Evolutionary conservation across 2,329 filamentous ascomycete species (phyloP), one percentile per base, ranked within the genome.

Genomic region (Proliferodiscus dingleyae): DNA sequence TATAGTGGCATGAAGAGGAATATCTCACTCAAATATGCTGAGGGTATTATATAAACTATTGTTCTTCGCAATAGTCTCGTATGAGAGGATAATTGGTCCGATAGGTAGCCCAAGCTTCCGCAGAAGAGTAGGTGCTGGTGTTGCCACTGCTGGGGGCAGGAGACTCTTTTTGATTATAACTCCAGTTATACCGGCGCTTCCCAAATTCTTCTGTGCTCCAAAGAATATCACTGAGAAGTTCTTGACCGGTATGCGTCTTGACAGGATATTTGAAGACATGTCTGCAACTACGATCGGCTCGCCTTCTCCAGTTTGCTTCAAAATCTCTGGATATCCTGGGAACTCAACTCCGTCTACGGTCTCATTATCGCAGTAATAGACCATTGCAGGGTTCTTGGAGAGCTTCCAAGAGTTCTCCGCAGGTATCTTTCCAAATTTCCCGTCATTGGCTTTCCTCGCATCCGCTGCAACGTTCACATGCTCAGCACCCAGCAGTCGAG

Each of bases 1-100:
- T 32, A 51, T 16, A 49, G 21, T 34, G 13, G 33, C 7, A 6
- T 11, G 18, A 19, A 16, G 5, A 18, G 2, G 15, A 0, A 19
- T 2, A 11, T 51, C 76, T 61, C 65, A 81, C 78, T 63, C 90
- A 61, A 97, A 95, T 61, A 97, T 95, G 60, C 88, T 90, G 9
- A 97, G 72, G 0, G 91, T 97, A 69, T 97, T 97, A 72, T 97
- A 97, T 22, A 97, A 75, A 57, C 86, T 93, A 71, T 95, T 93
- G 71, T 94, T 94, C 74, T 94, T 94, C 32, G 87, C 84, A 55
- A 93, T 85, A 0, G 80, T 89, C 51, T 89, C 83, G 62, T 91
- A 97, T 53, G 87, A 80, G 38, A 97, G 71, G 34, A 96, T 78
- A 15, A 87, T 78, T 2, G 91, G 89, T 0, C 84, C 81, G 32